Base-by-base conservation (phyloP, 345 rosid genomes). In the Geranium rotundifolium region DNA sequence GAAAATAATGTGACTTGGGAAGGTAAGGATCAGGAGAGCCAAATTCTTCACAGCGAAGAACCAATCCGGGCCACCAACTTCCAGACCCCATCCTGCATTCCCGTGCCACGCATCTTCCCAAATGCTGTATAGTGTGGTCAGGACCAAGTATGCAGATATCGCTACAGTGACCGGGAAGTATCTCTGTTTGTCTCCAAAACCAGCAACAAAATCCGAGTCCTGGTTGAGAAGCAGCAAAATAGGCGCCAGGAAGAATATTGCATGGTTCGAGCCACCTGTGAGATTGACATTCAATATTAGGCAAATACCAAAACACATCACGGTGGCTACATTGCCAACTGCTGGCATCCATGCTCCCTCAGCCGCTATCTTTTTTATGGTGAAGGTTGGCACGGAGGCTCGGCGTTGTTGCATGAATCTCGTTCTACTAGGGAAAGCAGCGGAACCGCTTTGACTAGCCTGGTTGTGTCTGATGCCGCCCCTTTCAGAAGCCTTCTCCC, bases 271-370 rank as follows among this genome's bases (percentile, higher is more conserved):
- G 19, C 99, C 96, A 19, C 96, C 99, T 0, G 96, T 82, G 64
- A 90, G 72, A 67, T 84, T 82, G 70, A 88, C 71, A 64, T 90
- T 95, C 81, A 90, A 77, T 73, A 90, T 88, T 63, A 95, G 74
- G 85, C 99, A 95, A 72, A 86, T 90, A 19, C 95, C 92, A 67
- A 95, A 95, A 79, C 99, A 95, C 95, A 88, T 85, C 31, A 85
- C 71, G 4, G 99, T 86, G 50, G 99, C 96, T 17, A 90, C 92
- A 29, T 95, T 95, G 39, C 99, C 99, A 17, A 88, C 90, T 0
- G 93, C 86, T 0, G 99, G 99, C 99, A 95, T 95, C 99, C 99
- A 95, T 18, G 96, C 95, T 62, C 96, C 99, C 68, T 95, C 95
- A 56, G 92, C 88, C 46, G 95, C 89, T 82, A 95, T 90, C 75